A percentile compares a stretch with the other conserved stretches of the same genome.
Conservation (phyloP, 495 filamentous ascomycete species). For the Amorphotheca resinae region DNA sequence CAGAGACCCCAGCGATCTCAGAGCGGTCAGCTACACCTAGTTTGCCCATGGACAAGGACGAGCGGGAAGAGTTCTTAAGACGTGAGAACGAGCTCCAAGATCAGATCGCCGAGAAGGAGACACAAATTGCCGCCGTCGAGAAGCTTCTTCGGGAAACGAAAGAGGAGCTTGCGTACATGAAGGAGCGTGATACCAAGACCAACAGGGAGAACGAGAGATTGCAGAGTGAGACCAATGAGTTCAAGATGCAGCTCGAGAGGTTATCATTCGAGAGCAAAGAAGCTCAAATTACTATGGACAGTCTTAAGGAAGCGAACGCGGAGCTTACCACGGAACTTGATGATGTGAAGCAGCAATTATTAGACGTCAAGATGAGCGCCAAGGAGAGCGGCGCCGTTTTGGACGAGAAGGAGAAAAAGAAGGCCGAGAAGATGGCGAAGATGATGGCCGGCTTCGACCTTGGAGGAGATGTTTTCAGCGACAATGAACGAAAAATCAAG, state of each 20-base stretch:
- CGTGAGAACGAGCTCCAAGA: slow-evolving; percentile 96
- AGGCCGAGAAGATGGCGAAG: slow-evolving; percentile 97
- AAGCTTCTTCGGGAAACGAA: slow-evolving; percentile 64
- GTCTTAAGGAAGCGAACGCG: slow-evolving; percentile 85
- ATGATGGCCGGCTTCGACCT: slow-evolving; percentile 99
- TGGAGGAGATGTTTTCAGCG: slow-evolving; percentile 76
- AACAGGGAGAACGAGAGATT: slow-evolving; percentile 81
- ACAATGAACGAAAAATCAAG: slow-evolving; percentile 75
- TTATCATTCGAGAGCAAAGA: slow-evolving; percentile 94
- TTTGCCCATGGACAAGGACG: slow-evolving; percentile 84
- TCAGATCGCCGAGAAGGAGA: slow-evolving; percentile 86
- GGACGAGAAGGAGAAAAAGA: slow-evolving; percentile 97
- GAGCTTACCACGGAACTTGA: slow-evolving; percentile 87
- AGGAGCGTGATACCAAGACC: slow-evolving; percentile 67
- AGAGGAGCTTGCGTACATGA: slow-evolving; percentile 69
- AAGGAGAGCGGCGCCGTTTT: slow-evolving; percentile 79
- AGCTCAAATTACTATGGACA: slow-evolving; percentile 93
- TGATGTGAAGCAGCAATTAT: slow-evolving; percentile 90
- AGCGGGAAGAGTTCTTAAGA: slow-evolving; percentile 88
- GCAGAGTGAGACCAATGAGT: slow-evolving; percentile 71
- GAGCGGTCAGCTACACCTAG: slow-evolving; percentile 82
- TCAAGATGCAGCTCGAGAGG: slow-evolving; percentile 92
- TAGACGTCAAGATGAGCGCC: slow-evolving; percentile 89
- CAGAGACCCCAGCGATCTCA: slow-evolving; percentile 51
- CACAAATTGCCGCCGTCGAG: slow-evolving; percentile 63